Evolutionary conservation across 495 filamentous ascomycete species (phyloP), one percentile per base, ranked within the genome.

Genomic region (Penicillium roqueforti): DNA sequence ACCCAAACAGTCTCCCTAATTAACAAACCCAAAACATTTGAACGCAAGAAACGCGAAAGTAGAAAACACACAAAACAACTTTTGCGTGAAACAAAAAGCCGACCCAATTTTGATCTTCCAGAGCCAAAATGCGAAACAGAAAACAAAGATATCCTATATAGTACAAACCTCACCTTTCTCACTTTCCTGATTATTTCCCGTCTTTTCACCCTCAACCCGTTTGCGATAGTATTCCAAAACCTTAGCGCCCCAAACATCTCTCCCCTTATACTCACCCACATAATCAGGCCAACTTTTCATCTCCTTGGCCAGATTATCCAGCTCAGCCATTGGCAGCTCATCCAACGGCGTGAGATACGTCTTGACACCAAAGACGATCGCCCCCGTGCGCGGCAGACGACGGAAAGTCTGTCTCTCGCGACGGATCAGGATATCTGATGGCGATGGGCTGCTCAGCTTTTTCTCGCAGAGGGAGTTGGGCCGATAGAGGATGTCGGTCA

Each of bases 391-490:
- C 22, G 75, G 75, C 34, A 84, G 60, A 2, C 77, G 62, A 32
- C 71, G 74, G 55, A 84, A 84, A 0, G 77, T 82, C 58, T 84
- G 81, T 19, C 79, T 66, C 57, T 84, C 81, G 25, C 74, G 69
- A 14, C 80, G 73, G 38, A 84, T 70, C 44, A 77, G 61, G 41
- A 82, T 70, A 22, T 79, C 66, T 9, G 67, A 52, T 0, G 72
- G 66, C 1, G 61, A 63, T n/a, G 72, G 68, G 14, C 69, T 53
- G 13, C 8, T 31, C 1, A 68, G 52, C 14, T 70, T 66, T 42
- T 70, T 64, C 41, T 70, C 67, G 6, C 66, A 74, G 29, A 72
- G 65, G 2, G 60, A 57, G 1, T 58, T 62, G 1, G 64, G 69
- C 0, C 70, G 75, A 45, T 69, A 77, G 20, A 72, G 63, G 18